Evolutionary conservation across 2,329 filamentous ascomycete species (phyloP).

Genomic region (Fusarium papillatum): DNA sequence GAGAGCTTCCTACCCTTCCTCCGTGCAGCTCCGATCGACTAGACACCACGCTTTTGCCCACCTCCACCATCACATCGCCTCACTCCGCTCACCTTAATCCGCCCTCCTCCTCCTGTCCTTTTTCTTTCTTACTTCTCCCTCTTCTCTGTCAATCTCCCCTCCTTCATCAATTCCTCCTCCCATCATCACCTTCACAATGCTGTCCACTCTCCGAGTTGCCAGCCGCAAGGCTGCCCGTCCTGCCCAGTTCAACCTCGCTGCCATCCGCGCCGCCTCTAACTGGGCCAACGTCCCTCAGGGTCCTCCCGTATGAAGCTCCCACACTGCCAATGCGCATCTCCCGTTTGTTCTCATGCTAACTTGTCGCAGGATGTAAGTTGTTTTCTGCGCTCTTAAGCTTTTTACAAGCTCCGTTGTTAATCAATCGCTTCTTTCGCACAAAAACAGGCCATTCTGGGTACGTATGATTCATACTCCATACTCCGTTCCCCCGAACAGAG

Average conservation of each 20-base stretch:
- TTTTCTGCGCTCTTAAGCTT: conserved; percentile 16
- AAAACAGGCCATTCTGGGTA: conserved; percentile 81
- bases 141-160: conserved; percentile 27
- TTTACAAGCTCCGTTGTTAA: conserved; percentile 36
- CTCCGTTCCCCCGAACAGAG: conserved; percentile 22
- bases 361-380: conserved; percentile 54
- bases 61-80: conserved; percentile 43
- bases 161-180: conserved; percentile 21
- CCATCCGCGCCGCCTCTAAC: conserved; percentile 76
- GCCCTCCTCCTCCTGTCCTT: conserved; percentile 20
- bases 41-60: conserved; percentile 41
- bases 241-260: conserved; percentile 51
- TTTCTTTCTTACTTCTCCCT: conserved; percentile 26
- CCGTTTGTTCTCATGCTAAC: conserved; percentile 34
- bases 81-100: conserved; percentile 20
- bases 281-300: conserved; percentile 95
- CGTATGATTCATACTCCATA: conserved; percentile 40
- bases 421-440: conserved; percentile 33
- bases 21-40: conserved; percentile 45
- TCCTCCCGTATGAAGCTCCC: conserved; percentile 80
- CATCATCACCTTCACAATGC: conserved; percentile 58
- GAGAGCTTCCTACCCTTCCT: conserved; percentile 25
- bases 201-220: conserved; percentile 68
- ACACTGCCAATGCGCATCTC: conserved; percentile 26
- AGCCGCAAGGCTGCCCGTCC: conserved; percentile 62